Percentiles rank a stretch among this genome's conserved stretches.
Conservation (phyloP, 495 filamentous ascomycete species). For the Neurospora africana region DNA sequence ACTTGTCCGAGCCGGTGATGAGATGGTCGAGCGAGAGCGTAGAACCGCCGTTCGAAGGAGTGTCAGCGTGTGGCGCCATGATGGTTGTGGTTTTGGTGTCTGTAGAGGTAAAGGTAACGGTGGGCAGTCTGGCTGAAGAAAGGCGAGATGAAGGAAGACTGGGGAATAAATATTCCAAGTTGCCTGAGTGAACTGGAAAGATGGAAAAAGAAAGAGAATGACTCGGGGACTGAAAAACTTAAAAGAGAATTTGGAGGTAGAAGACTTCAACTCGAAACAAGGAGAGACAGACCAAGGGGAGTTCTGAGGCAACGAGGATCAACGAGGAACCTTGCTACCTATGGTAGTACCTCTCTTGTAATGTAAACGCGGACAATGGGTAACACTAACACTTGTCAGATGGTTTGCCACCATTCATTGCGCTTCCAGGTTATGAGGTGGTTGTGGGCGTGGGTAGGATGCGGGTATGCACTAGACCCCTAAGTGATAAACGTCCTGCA, state of each 20-base stretch:
- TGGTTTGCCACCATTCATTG: not conserved
- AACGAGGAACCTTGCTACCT: not conserved
- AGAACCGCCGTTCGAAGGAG: conserved; percentile 2
- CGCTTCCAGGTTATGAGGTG: not conserved
- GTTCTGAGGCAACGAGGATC: not conserved
- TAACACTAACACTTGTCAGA: not conserved
- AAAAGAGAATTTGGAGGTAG: not conserved
- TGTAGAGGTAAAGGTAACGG: not conserved
- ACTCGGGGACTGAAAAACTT: not conserved
- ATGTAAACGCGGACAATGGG: not conserved
- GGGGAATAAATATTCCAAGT: not conserved
- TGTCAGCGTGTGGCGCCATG: conserved; percentile 51
- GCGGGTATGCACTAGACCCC: conserved; percentile 9
- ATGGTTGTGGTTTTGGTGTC: conserved; percentile 1
- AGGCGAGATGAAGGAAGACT: not conserved
- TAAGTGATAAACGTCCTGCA: conserved; percentile 7
- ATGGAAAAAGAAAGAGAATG: not conserved
- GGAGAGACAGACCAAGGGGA: not conserved
- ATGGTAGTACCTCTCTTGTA: not conserved
- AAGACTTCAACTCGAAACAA: not conserved
- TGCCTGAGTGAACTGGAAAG: not conserved
- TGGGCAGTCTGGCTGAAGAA: not conserved
- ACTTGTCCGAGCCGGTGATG: conserved; percentile 35
- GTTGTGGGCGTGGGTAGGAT: not conserved
- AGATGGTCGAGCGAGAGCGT: conserved; percentile 21